Evolutionary conservation across 1,139 yeast species (phyloP).

Genomic region (Ogataea hybrid): DNA sequence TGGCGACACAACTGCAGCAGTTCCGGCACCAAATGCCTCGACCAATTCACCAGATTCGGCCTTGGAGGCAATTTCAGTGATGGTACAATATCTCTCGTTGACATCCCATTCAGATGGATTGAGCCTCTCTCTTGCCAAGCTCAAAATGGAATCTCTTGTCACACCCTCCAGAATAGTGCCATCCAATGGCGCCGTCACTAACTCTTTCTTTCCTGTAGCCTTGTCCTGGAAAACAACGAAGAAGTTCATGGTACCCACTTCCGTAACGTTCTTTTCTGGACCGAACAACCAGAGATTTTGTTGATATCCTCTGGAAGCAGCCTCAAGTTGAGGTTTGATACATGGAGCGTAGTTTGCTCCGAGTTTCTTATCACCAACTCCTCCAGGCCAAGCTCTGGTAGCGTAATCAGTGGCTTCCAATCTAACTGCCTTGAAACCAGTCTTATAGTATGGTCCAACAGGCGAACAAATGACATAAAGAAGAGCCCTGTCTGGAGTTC

Average conservation of each 20-base stretch:
- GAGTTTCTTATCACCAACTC: constrained; percentile 90
- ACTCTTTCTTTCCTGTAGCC: constrained; percentile 78
- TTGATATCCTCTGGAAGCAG: constrained; percentile 85
- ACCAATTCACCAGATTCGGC: constrained; percentile 78
- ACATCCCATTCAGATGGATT: constrained; percentile 74
- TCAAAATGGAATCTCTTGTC: constrained; percentile 85
- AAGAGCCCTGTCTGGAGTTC: constrained; percentile 74
- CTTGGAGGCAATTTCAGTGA: constrained; percentile 73
- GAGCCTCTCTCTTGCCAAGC: constrained; percentile 71
- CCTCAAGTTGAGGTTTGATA: constrained; percentile 82
- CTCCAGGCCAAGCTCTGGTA: constrained; percentile 99
- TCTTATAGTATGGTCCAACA: constrained; percentile 88
- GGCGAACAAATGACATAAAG: constrained; percentile 89
- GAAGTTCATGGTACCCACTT: constrained; percentile 97
- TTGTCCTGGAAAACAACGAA: constrained; percentile 76
- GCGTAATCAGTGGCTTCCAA: constrained; percentile 94
- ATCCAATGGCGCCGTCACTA: constrained; percentile 94
- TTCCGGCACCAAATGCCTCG: constrained; percentile 96
- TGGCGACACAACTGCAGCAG: constrained; percentile 96
- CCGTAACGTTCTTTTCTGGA: constrained; percentile 84
- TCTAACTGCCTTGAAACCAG: constrained; percentile 92
- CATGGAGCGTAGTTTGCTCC: constrained; percentile 99
- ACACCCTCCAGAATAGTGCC: constrained; percentile 98
- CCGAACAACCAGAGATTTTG: constrained; percentile 98
- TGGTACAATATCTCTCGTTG: constrained; percentile 79